These are phyloP conservation scores for Rhododendron kiyosumense DNA, from an alignment of 148 eudicot species.

Conservation along the genomic window DNA sequence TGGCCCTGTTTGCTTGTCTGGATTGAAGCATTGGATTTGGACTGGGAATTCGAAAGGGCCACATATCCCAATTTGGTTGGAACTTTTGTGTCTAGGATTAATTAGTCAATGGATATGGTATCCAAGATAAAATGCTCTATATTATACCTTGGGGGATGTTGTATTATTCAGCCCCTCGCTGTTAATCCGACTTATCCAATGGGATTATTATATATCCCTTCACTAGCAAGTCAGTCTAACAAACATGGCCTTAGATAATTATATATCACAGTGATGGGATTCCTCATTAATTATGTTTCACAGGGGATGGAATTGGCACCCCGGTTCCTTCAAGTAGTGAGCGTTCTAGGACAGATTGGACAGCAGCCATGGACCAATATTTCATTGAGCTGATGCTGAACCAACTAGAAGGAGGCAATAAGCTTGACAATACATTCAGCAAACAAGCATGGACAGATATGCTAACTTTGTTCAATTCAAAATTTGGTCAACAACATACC, in stretches of 20 bases:
- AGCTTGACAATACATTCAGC: slow-evolving; percentile 19
- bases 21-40: not conserved
- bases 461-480: slow-evolving; percentile 23
- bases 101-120: not conserved
- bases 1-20: not conserved
- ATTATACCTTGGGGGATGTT: not conserved
- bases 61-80: not conserved
- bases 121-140: not conserved
- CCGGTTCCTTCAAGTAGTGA: slow-evolving; percentile 20
- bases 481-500: slow-evolving; percentile 25
- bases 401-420: slow-evolving; percentile 29
- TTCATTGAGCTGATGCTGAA: slow-evolving; percentile 25
- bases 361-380: slow-evolving; percentile 25
- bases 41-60: not conserved
- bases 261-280: not conserved
- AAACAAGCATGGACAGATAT: slow-evolving; percentile 33
- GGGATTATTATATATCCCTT: not conserved
- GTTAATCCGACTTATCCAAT: not conserved
- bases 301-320: slow-evolving; percentile 16
- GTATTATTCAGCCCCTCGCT: not conserved
- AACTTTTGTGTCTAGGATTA: not conserved
- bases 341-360: slow-evolving; percentile 31
- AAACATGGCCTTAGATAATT: not conserved
- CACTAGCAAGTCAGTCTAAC: not conserved
- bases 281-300: not conserved